A percentile compares a stretch with the other conserved stretches of the same genome.
phyloP scores from a whole-genome alignment of 2,329 filamentous ascomycete genomes.

The Coniochaeta pulveracea region DNA sequence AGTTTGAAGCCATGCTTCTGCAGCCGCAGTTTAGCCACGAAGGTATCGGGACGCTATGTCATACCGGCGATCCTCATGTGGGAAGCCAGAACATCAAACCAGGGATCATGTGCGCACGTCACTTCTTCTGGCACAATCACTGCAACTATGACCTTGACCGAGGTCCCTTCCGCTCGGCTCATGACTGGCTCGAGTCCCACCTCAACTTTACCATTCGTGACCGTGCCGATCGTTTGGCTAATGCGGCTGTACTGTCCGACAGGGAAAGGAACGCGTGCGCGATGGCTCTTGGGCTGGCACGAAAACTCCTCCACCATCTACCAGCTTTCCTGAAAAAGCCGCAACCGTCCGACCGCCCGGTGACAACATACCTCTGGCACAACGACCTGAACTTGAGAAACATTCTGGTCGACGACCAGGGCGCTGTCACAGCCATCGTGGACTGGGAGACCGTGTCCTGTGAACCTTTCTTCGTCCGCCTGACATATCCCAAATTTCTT shows the following conservation, averaged over 20 bases:
- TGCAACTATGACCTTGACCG: constrained; percentile 19
- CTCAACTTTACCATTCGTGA: constrained; percentile 19
- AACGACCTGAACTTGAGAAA: constrained; percentile 25
- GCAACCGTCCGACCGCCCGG: constrained; percentile 14
- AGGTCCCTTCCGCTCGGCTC: constrained; percentile 24
- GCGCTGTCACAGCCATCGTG: too few relatives aligned
- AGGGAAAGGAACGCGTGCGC: constrained; percentile 17
- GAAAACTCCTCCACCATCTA: constrained; percentile 18
- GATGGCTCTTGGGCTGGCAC: too few relatives aligned
- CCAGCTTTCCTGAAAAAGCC: constrained; percentile 18
- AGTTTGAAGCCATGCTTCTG: constrained; percentile 18
- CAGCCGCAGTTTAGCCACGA: constrained; percentile 11
- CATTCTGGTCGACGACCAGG: constrained; percentile 25
- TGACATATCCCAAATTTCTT: constrained; percentile 21
- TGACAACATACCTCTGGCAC: constrained; percentile 23
- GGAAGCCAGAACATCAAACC: constrained; percentile 5
- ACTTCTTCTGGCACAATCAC: constrained; percentile 20
- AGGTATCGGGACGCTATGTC: constrained; percentile 19
- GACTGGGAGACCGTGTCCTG: constrained; percentile 29
- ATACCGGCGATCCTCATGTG: too few relatives aligned
- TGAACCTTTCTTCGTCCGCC: constrained; percentile 25
- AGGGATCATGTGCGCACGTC: constrained; percentile 17
- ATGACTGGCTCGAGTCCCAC: constrained; percentile 24
- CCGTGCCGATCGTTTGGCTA: constrained; percentile 9
- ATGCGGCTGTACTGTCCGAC: constrained; percentile 16